Evolutionary conservation across 1,284 basidiomycete species (phyloP).

Genomic region (Sphaerobolus stellatus): DNA sequence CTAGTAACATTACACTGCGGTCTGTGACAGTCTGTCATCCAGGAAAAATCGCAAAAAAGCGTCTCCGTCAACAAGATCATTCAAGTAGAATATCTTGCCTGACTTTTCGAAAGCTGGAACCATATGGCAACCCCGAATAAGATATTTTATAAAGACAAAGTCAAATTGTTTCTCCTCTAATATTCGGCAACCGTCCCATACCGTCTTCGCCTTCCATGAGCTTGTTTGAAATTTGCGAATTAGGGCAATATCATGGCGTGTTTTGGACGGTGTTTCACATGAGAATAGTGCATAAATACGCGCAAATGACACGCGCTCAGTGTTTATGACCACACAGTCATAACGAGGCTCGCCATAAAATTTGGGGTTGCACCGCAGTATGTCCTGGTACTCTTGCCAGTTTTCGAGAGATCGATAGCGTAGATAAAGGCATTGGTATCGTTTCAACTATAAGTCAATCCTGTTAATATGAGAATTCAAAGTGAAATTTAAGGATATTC

Average conservation of each 20-base stretch:
- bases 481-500: neutral
- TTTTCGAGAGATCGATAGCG: constrained; percentile 27
- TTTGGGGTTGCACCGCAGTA: constrained; percentile 24
- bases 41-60: neutral
- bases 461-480: neutral
- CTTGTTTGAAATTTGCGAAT: neutral
- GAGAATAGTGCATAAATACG: neutral
- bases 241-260: neutral
- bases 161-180: neutral
- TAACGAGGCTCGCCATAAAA: constrained; percentile 10
- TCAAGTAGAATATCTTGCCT: neutral
- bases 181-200: neutral
- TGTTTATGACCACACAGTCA: neutral
- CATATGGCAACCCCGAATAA: neutral
- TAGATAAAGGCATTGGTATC: constrained; percentile 22
- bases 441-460: constrained; percentile 19
- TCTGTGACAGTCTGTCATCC: neutral
- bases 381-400: constrained; percentile 23
- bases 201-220: constrained; percentile 11
- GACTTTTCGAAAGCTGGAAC: neutral
- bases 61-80: neutral
- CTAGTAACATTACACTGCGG: neutral
- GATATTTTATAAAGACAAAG: neutral
- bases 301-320: neutral
- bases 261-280: neutral